Evolutionary conservation across 2,329 filamentous ascomycete species (phyloP).

Genomic region (Calonectria multiphialidica): DNA sequence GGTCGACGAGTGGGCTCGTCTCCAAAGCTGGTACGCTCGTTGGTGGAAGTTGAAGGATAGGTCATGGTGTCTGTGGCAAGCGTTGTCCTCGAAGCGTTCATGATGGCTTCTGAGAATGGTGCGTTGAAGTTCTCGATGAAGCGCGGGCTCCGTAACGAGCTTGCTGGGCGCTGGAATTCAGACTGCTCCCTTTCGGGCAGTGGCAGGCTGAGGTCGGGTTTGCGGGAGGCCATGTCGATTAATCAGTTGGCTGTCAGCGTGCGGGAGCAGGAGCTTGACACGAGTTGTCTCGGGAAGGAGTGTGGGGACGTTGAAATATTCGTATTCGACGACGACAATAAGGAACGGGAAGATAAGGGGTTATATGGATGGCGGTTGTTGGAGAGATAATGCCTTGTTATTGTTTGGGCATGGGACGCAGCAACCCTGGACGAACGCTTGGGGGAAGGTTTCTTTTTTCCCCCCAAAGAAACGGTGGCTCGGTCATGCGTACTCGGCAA

Average conservation of each 20-base stretch:
- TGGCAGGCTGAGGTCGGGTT: constrained; percentile 43
- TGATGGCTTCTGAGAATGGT: constrained; percentile 51
- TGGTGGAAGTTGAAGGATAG: constrained; percentile 39
- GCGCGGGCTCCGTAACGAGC: constrained; percentile 46
- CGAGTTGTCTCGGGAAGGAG: background rate
- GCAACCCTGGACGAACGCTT: constrained; percentile 9
- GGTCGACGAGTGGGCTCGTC: constrained; percentile 34
- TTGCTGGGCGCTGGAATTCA: constrained; percentile 35
- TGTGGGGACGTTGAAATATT: background rate
- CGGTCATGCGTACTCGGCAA: constrained; percentile 26
- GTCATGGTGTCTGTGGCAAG: constrained; percentile 42
- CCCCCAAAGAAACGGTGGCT: constrained; percentile 17
- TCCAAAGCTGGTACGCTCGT: constrained; percentile 43
- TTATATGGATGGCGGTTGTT: background rate
- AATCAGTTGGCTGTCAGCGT: constrained; percentile 28
- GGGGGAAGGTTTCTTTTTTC: constrained; percentile 16
- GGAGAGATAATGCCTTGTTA: constrained; percentile 15
- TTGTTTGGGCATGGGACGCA: constrained; percentile 13
- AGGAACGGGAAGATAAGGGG: background rate
- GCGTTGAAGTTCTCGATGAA: constrained; percentile 55
- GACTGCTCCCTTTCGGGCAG: constrained; percentile 38
- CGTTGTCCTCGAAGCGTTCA: constrained; percentile 47
- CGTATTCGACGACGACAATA: background rate
- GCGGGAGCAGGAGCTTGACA: constrained; percentile 1
- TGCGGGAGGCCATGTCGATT: constrained; percentile 43